Base-by-base conservation (phyloP, 164 flowering plant species). In the Sedum album region DNA sequence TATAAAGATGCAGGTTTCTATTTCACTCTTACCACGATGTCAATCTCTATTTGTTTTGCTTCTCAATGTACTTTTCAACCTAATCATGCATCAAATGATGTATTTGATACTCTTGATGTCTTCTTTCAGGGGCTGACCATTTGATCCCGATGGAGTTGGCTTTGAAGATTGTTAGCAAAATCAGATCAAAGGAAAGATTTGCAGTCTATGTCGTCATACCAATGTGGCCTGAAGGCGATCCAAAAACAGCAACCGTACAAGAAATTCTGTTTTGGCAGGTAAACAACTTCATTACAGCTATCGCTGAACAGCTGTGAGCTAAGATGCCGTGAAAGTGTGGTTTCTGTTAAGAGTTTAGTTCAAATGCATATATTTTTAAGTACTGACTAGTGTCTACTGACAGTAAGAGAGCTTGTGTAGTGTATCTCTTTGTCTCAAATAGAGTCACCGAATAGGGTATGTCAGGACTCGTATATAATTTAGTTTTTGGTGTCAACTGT, bases 181-280 rank as follows among this genome's bases (percentile, higher is more conserved):
- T 90, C 61, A 91, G 83, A 84, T 87, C 89, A n/a, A 84, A 73
- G 48, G 93, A 91, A 81, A 82, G 95, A 76, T 91, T 91, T 86
- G 86, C 90, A 5, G 95, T 91, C 31, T 91, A 88, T 72, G 55
- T 91, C 44, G 85, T 90, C 85, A n/a, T n/a, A n/a, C n/a, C n/a
- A n/a, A n/a, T n/a, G n/a, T n/a, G n/a, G n/a, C n/a, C n/a, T n/a
- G n/a, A n/a, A n/a, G n/a, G n/a, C n/a, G n/a, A n/a, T n/a, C n/a
- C n/a, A n/a, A n/a, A n/a, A n/a, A n/a, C n/a, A 69, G 82, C 72
- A n/a, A 6, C 90, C 9, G 80, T 89, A 71, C 97, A 91, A 83
- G 95, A 91, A 81, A 88, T 91, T 70, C 88, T 91, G 6, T 91
- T 49, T 78, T 91, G 95, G 95, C 97, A 88, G 95, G 97, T 88